phyloP scores from a whole-genome alignment of 2,329 filamentous ascomycete species.

The Colletotrichum plurivorum region DNA sequence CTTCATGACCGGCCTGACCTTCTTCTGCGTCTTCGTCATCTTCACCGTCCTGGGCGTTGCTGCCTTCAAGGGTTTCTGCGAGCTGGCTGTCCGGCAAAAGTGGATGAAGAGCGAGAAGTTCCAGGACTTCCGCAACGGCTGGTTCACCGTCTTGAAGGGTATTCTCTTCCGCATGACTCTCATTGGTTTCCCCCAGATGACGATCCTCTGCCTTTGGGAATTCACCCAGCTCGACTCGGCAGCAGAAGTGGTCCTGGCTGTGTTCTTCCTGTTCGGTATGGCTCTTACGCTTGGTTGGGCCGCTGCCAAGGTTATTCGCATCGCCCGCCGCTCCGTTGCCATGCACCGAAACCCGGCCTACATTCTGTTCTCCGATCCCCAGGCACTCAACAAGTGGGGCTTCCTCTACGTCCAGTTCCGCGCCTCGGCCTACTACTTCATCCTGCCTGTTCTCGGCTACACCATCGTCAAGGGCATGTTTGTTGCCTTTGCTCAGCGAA shows the following conservation, averaged over 20 bases:
- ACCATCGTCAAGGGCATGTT: conserved; percentile 91
- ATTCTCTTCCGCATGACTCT: conserved; percentile 92
- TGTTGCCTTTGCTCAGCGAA: conserved; percentile 83
- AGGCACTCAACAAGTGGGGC: conserved; percentile 96
- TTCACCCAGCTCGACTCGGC: conserved; percentile 88
- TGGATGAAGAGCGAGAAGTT: conserved; percentile 91
- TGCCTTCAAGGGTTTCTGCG: conserved; percentile 85
- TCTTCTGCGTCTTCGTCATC: conserved; percentile 88
- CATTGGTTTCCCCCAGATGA: conserved; percentile 93
- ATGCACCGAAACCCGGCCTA: conserved; percentile 98
- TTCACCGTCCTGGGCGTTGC: conserved; percentile 80
- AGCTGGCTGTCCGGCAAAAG: conserved; percentile 79
- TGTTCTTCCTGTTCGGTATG: conserved; percentile 91
- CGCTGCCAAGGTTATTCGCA: conserved; percentile 87
- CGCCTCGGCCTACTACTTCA: conserved; percentile 95
- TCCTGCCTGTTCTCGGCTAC: conserved; percentile 84
- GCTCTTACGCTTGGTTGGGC: conserved; percentile 86
- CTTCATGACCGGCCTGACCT: conserved; percentile 91
- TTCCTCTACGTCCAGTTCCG: conserved; percentile 98
- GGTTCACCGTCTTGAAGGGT: conserved; percentile 92
- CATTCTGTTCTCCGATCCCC: conserved; percentile 96
- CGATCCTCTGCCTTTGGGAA: conserved; percentile 93
- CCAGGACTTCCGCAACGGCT: conserved; percentile 93
- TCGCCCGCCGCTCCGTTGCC: conserved; percentile 87
- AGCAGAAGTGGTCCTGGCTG: conserved; percentile 87